Conservation (phyloP, 352 stramenopile species). For the Phytophthora melonis region DNA sequence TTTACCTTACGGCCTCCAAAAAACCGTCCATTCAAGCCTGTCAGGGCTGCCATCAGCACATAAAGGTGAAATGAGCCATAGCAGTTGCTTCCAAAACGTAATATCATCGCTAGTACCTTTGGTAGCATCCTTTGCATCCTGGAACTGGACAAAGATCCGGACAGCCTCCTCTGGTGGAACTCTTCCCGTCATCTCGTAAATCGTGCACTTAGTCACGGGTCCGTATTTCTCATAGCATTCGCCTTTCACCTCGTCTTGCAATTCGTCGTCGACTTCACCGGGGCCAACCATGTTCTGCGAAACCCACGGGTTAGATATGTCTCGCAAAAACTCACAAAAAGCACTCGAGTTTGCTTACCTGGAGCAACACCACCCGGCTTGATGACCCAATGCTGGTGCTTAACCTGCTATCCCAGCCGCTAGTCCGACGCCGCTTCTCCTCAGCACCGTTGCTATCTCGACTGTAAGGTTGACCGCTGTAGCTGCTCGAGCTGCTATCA, state of each 20-base stretch:
- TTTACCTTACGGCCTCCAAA: constrained; percentile 90
- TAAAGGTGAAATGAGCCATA: not conserved
- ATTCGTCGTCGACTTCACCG: constrained; percentile 89
- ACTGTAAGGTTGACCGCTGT: not conserved
- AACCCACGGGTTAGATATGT: constrained; percentile 1
- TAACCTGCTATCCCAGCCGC: constrained; percentile 37
- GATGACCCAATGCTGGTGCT: constrained; percentile 4
- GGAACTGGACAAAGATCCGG: constrained; percentile 92
- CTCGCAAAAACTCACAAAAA: not conserved
- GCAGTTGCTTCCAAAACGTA: not conserved
- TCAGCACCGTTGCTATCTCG: not conserved
- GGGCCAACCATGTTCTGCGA: constrained; percentile 92
- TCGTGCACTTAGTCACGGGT: constrained; percentile 75
- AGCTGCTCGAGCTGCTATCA: constrained; percentile 8
- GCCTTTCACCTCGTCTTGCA: constrained; percentile 90
- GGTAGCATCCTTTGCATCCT: constrained; percentile 65
- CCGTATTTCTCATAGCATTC: constrained; percentile 90
- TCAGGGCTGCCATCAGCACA: constrained; percentile 53
- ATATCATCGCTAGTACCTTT: constrained; percentile 60
- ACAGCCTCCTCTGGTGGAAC: constrained; percentile 78
- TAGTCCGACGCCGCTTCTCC: constrained; percentile 40
- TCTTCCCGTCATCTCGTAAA: constrained; percentile 69
- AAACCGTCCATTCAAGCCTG: constrained; percentile 88
- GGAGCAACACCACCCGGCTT: constrained; percentile 45
- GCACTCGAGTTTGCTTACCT: constrained; percentile 23